A percentile compares a stretch with the other conserved stretches of the same genome.
These are phyloP conservation scores for Ophiostoma fasciatum DNA, from an alignment of 2,329 filamentous ascomycete species.

Conservation along the genomic window DNA sequence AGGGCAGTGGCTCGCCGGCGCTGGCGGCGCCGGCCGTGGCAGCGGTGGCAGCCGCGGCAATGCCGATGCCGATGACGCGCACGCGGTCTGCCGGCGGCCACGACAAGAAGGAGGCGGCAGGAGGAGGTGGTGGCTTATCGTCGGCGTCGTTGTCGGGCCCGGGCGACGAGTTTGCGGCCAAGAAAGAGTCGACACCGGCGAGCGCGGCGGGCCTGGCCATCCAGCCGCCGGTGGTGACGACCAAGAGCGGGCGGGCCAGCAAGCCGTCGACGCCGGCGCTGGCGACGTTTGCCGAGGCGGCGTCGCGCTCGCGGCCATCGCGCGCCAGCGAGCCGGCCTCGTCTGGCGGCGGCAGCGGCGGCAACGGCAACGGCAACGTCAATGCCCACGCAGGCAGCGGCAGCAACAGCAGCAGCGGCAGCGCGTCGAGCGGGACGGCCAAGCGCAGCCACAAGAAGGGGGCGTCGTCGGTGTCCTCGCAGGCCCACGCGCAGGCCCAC, in stretches of 20 bases:
- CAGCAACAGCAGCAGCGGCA: conserved; percentile 13
- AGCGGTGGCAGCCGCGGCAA: too few species aligned
- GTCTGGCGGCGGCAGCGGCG: conserved; percentile 1
- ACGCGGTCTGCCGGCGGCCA: conserved; percentile 6
- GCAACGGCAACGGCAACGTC: background rate
- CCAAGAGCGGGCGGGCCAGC: conserved; percentile 50
- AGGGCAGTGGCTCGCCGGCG: conserved; percentile 10
- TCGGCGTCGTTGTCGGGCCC: background rate
- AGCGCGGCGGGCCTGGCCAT: conserved; percentile 12
- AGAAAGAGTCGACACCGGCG: conserved; percentile 23
- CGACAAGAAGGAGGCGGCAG: conserved; percentile 20
- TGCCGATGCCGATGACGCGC: too few species aligned
- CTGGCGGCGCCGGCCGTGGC: too few species aligned
- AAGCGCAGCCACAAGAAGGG: conserved; percentile 49
- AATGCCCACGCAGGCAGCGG: background rate
- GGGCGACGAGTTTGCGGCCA: conserved; percentile 19
- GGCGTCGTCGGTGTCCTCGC: conserved; percentile 21
- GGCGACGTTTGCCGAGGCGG: conserved; percentile 42
- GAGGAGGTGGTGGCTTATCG: background rate
- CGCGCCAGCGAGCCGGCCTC: conserved; percentile 25
- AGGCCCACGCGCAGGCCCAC: conserved; percentile 14
- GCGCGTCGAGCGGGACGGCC: conserved; percentile 11
- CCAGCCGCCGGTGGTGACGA: conserved; percentile 28
- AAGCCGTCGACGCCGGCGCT: conserved; percentile 52
- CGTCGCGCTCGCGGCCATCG: conserved; percentile 35